Evolutionary conservation across 257 asterid genomes (phyloP).

Genomic region (Solanum raphanifolium): DNA sequence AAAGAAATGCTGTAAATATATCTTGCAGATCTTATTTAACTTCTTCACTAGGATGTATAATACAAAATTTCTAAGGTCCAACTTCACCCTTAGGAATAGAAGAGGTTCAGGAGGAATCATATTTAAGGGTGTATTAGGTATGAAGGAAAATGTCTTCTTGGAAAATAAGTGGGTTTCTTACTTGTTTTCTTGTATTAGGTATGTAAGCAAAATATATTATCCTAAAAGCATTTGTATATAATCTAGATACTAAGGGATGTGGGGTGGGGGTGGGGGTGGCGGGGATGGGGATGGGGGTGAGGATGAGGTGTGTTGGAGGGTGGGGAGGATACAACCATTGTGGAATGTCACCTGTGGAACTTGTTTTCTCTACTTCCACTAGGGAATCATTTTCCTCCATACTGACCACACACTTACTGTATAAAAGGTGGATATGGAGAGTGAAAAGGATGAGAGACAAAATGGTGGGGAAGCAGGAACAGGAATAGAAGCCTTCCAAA

Average conservation of each 20-base stretch:
- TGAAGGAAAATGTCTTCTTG: background rate
- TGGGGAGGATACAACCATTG: background rate
- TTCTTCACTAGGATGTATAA: background rate
- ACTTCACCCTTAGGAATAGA: background rate
- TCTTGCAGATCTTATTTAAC: background rate
- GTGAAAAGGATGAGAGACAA: background rate
- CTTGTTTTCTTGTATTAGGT: background rate
- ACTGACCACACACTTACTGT: background rate
- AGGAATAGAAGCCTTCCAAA: background rate
- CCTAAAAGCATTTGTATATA: background rate
- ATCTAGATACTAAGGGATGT: background rate
- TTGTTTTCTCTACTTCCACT: background rate
- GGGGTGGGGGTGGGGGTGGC: background rate
- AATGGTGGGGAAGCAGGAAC: background rate
- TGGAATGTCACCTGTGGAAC: background rate
- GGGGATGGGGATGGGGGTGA: background rate
- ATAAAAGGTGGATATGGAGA: background rate
- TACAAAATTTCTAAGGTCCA: background rate
- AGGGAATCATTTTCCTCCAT: background rate
- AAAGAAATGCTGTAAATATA: background rate
- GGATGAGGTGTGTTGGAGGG: background rate
- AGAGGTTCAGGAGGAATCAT: background rate
- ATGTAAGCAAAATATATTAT: background rate
- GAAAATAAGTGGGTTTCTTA: background rate
- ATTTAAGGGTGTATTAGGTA: background rate